Conservation (phyloP, 345 rosid genomes). For the Microthlaspi erraticum region DNA sequence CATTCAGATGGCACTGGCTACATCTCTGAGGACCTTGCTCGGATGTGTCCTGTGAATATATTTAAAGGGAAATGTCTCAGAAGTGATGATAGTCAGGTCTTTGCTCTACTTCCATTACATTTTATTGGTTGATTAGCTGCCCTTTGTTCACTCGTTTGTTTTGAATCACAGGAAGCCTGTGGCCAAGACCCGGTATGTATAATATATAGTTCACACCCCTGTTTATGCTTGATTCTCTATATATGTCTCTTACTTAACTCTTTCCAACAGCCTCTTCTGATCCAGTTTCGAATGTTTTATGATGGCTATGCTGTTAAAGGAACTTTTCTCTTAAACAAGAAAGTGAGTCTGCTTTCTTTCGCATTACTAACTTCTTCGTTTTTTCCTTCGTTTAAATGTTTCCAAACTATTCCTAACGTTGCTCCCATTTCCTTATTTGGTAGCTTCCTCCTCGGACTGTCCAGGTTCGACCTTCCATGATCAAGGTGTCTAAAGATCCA, state of each 20-base stretch:
- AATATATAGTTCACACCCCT: background rate
- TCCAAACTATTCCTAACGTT: constrained; percentile 14
- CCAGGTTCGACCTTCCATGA: constrained; percentile 67
- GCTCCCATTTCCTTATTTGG: constrained; percentile 30
- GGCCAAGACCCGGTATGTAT: constrained; percentile 50
- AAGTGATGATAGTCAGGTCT: constrained; percentile 26
- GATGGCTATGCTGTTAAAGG: constrained; percentile 81
- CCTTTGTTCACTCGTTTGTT: too few species aligned
- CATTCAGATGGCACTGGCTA: constrained; percentile 91
- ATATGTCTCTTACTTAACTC: too few species aligned
- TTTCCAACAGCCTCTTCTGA: constrained; percentile 68
- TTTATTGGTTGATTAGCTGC: constrained; percentile 16
- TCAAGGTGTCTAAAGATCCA: constrained; percentile 59
- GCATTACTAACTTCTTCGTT: background rate
- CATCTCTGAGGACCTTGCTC: constrained; percentile 79
- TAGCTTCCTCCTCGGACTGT: constrained; percentile 60
- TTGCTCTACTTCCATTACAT: constrained; percentile 2
- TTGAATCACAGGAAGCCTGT: constrained; percentile 28
- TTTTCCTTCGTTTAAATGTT: background rate
- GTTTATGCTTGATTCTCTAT: constrained; percentile 6
- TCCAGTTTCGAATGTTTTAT: constrained; percentile 76
- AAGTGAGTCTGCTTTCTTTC: constrained; percentile 50
- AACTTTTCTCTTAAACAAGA: constrained; percentile 69
- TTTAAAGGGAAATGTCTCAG: constrained; percentile 43
- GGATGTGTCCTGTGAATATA: constrained; percentile 57